Base-by-base conservation (phyloP, 2,329 filamentous ascomycete genomes). In the Microcyclospora pomicola region DNA sequence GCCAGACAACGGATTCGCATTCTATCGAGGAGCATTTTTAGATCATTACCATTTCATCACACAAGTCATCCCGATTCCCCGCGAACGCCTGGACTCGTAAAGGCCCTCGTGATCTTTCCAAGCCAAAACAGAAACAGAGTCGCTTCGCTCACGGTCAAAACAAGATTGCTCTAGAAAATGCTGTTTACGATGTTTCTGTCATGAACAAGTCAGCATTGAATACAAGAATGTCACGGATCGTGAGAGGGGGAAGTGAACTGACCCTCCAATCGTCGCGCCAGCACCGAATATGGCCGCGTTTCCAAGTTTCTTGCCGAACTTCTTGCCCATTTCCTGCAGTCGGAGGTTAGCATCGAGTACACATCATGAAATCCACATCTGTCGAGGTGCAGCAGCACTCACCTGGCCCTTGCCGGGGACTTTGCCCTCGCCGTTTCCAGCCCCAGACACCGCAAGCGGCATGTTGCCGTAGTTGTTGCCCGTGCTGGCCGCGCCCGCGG, bases 281-380 rank as follows among this genome's bases (percentile, higher is more conserved):
- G 88, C 88, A 59, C 88, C 88, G 53, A 93, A 93, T 49, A 95
- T 85, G 19, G 86, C 85, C 33, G 75, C 75, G 58, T 80, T 79
- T 27, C 88, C 88, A 54, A 88, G 60, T 70, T 95, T 96, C 75
- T 92, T 93, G 49, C 88, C 87, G 62, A 95, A 82, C 66, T 95
- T 95, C 77, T 94, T 94, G 39, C 84, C 86, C 16, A 35, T 15
- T 34, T 13, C 30, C n/a, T 13, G 30, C n/a, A 31, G n/a, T 13
- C 15, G 15, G 33, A 15, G 5, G 33, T 34, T 12, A 34, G 15
- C n/a, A 6, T 14, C 14, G 12, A 15, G 16, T 34, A 34, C 12
- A 34, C 33, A 34, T 19, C n/a, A 12, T 34, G n/a, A 34, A 36
- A 13, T 19, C 14, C 15, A 35, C 16, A 11, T 6, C 27, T 12